Evolutionary conservation across 345 rosid species (phyloP), one percentile per base, ranked within the genome.

Genomic region (Euclidium syriacum): DNA sequence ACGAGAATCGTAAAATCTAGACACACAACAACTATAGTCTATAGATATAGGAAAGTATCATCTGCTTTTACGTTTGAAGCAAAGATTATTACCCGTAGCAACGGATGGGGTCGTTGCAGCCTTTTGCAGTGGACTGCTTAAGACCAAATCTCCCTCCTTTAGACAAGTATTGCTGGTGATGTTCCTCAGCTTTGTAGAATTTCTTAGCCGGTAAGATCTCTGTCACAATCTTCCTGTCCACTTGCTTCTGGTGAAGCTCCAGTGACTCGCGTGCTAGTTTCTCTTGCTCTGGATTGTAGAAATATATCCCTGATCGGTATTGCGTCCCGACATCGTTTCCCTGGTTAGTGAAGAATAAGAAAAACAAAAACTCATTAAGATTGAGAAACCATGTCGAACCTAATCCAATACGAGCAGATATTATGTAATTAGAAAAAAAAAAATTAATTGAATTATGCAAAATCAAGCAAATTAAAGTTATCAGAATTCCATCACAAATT

Each of bases 321-420:
- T 89, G 98, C 0, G 90, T 77, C 52, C 98, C 98, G 58, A 92
- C 97, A 73, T 89, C 95, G 63, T 79, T 77, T 10, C 97, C 97
- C 97, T 92, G 81, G 19, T 61, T 27, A 53, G 32, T 34, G n/a
- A 27, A 41, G 6, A 4, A 22, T 12, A 10, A 10, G 35, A 27
- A n/a, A n/a, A n/a, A n/a, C n/a, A n/a, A n/a, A n/a, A n/a, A n/a
- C n/a, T 7, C 50, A 67, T 26, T 23, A 47, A 46, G 5, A 16
- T 51, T 41, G 51, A 64, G 35, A 5, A 34, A 52, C 51, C 49
- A 52, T 10, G 3, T 20, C 2, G n/a, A 44, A 44, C 32, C 24
- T 6, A 24, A 1, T 23, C 55, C 43, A 41, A n/a, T 3, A 2
- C 2, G 2, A 53, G 46, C 4, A 0, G 12, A 55, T 36, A 26